These are phyloP conservation scores for Phoma sp. DNA, from an alignment of 2,329 filamentous ascomycete genomes.

Conservation along the genomic window DNA sequence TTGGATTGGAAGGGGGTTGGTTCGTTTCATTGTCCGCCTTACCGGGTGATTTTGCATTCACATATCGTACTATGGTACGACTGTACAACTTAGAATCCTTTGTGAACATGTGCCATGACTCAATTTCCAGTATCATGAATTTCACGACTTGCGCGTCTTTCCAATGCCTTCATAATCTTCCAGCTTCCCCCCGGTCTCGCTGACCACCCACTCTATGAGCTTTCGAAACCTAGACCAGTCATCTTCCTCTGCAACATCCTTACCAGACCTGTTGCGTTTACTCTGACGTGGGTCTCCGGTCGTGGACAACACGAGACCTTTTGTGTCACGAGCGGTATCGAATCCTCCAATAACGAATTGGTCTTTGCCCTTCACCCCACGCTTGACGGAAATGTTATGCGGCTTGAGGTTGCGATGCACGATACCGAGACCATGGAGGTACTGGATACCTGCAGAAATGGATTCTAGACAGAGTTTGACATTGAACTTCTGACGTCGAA, in stretches of 20 bases:
- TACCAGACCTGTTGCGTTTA: not conserved
- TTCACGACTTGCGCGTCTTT: not conserved
- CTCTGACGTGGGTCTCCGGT: not conserved
- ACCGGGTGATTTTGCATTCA: not conserved
- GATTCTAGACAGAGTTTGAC: not conserved
- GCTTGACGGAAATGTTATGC: not conserved
- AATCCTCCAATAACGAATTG: not conserved
- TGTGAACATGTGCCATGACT: not conserved
- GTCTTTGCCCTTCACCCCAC: not conserved
- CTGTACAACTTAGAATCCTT: not conserved
- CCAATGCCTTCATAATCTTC: not conserved
- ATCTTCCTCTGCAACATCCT: not conserved
- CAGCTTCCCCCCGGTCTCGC: not conserved
- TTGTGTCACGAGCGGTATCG: not conserved
- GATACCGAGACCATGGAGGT: not conserved
- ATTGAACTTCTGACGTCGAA: not conserved
- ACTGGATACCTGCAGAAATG: not conserved
- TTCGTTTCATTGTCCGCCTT: slow-evolving; percentile 4
- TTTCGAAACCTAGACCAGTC: slow-evolving; percentile 1
- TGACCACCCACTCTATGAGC: not conserved
- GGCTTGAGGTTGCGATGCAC: not conserved
- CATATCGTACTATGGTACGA: not conserved
- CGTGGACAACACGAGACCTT: not conserved
- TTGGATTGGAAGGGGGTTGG: not conserved
- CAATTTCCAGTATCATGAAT: not conserved